These are phyloP conservation scores for Dendrobium nobile DNA, from an alignment of 106 monocot genomes.

Conservation along the genomic window DNA sequence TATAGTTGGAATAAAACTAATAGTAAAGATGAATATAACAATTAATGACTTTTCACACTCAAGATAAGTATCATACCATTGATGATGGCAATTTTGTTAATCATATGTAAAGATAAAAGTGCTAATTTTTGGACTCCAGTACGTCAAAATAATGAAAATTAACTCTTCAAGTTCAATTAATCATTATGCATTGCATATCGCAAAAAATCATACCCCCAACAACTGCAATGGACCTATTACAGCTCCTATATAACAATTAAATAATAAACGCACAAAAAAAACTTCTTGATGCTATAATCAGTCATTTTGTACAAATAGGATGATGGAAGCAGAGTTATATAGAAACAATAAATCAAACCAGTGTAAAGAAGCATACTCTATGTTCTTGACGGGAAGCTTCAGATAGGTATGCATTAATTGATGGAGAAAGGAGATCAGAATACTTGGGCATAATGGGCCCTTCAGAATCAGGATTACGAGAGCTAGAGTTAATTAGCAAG, in stretches of 20 bases:
- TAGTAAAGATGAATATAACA: too few relatives aligned
- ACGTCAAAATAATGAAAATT: not conserved
- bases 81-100: too few relatives aligned
- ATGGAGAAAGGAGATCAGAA: conserved; percentile 89
- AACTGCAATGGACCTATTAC: not conserved
- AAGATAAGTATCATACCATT: too few relatives aligned
- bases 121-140: too few relatives aligned
- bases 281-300: too few relatives aligned
- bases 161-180: not conserved
- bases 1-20: too few relatives aligned
- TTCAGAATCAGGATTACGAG: conserved; percentile 82
- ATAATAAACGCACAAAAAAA: not conserved
- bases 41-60: too few relatives aligned
- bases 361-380: conserved; percentile 48
- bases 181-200: not conserved
- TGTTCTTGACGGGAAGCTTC: conserved; percentile 96
- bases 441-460: conserved; percentile 80
- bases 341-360: not conserved
- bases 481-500: conserved; percentile 80
- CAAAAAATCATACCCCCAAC: not conserved
- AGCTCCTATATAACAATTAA: not conserved
- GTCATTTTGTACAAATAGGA: not conserved
- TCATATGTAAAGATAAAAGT: too few relatives aligned
- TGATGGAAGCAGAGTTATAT: too few relatives aligned
- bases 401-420: conserved; percentile 73